Base-by-base conservation (phyloP, 495 filamentous ascomycete genomes). In the Friedmanniomyces simplex region DNA sequence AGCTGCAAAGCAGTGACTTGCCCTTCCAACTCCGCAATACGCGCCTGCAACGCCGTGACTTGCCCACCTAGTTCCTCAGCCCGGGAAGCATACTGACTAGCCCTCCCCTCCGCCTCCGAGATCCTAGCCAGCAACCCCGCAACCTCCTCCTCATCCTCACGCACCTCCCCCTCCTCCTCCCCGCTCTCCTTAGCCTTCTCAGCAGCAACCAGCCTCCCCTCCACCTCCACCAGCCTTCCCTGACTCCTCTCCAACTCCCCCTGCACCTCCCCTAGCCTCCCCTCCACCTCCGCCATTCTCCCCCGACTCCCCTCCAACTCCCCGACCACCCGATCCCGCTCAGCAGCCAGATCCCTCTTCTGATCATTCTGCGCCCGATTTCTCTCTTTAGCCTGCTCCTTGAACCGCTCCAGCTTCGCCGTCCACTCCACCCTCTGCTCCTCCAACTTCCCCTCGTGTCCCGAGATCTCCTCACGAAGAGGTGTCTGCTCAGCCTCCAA, bases 301-400 rank as follows among this genome's bases (percentile, higher is more conserved):
- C n/a, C n/a, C n/a, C n/a, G n/a, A n/a, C n/a, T n/a, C n/a, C 32
- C 54, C 14, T 53, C 43, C 22, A 67, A 55, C 46, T 67, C 59
- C 32, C 55, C 28, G 20, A 18, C 42, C 0, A 68, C 32, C 21
- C 55, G 28, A 11, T 68, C 66, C 58, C 79, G 80, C 68, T 83
- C 79, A 57, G 75, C 59, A 52, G 49, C 78, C 71, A 64, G 75
- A 78, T 76, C 75, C 22, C 74, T 75, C 57, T 82, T 77, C 50
- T 72, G 74, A 1, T 69, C 72, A 24, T 68, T 69, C 7, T 79
- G 71, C 12, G 78, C 72, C 63, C 78, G 81, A 7, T 76, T 77
- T 18, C 77, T 71, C 16, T 69, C 76, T 68, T 86, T 85, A 63
- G 79, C 83, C 53, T 86, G 83, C 3, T 79, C 77, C 0, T 73